These are phyloP conservation scores for Neonectria neomacrospora DNA, from an alignment of 2,329 filamentous ascomycete species.

Conservation along the genomic window DNA sequence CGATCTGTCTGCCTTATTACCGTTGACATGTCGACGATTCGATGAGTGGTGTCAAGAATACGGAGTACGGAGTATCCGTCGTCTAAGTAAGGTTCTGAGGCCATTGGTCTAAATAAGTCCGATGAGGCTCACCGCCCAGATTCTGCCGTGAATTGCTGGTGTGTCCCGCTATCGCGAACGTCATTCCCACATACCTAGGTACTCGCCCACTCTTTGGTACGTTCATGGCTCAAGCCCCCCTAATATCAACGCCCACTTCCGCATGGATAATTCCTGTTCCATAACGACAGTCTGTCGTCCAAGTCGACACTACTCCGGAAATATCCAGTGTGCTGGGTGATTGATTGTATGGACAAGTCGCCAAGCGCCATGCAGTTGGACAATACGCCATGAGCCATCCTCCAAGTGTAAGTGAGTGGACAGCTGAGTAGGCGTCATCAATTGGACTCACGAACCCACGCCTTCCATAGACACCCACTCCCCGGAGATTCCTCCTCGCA, in stretches of 20 bases:
- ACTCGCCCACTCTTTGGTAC: background rate
- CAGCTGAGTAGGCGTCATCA: background rate
- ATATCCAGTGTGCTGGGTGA: slow-evolving; percentile 9
- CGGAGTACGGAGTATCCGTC: background rate
- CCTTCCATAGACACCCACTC: slow-evolving; percentile 51
- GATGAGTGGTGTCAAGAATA: background rate
- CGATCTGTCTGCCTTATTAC: background rate
- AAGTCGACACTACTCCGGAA: slow-evolving; percentile 3
- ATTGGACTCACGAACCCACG: slow-evolving; percentile 1
- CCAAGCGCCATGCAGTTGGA: slow-evolving; percentile 32
- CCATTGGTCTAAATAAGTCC: background rate
- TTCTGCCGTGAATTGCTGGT: slow-evolving; percentile 20
- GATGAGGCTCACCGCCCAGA: slow-evolving; percentile 19
- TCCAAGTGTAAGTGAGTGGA: slow-evolving; percentile 40
- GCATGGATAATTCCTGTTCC: slow-evolving; percentile 10
- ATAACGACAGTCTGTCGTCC: slow-evolving; percentile 8
- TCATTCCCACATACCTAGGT: background rate
- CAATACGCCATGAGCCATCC: slow-evolving; percentile 43
- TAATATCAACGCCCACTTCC: background rate
- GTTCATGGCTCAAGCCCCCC: background rate
- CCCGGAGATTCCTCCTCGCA: slow-evolving; percentile 53
- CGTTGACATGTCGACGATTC: background rate
- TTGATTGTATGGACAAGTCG: slow-evolving; percentile 14
- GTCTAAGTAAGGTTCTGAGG: no score
- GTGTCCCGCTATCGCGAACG: slow-evolving; percentile 3